These are phyloP conservation scores for Clavispora santaluciae DNA, from an alignment of 805 yeast species.

Conservation along the genomic window DNA sequence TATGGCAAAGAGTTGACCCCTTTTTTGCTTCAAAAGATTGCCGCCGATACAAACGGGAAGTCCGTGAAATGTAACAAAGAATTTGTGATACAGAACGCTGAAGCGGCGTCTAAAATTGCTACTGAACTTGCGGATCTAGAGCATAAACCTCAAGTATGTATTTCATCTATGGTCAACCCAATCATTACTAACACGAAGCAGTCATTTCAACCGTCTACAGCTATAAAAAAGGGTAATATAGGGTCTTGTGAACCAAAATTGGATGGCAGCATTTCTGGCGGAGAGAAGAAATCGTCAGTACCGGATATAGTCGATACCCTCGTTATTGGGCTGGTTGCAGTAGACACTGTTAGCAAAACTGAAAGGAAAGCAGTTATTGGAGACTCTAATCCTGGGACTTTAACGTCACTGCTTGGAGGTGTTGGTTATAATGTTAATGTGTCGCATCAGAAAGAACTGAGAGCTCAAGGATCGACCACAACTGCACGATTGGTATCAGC, in stretches of 20 bases:
- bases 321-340: slow-evolving; percentile 72
- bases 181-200: slow-evolving; percentile 1
- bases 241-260: no score
- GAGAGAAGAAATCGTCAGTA: not conserved
- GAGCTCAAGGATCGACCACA: slow-evolving; percentile 9
- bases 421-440: slow-evolving; percentile 76
- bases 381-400: slow-evolving; percentile 73
- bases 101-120: slow-evolving; percentile 64
- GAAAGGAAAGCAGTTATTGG: slow-evolving; percentile 20
- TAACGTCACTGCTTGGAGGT: slow-evolving; percentile 65
- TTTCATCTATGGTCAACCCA: not conserved
- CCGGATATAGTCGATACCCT: slow-evolving; percentile 24
- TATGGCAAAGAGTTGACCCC: slow-evolving; percentile 79
- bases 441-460: slow-evolving; percentile 40
- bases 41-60: slow-evolving; percentile 62
- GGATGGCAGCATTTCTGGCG: not conserved
- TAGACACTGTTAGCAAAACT: slow-evolving; percentile 62
- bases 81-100: slow-evolving; percentile 75
- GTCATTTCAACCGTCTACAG: slow-evolving; percentile 3
- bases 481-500: slow-evolving; percentile 47
- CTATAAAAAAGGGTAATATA: not conserved
- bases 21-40: slow-evolving; percentile 60
- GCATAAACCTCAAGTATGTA: not conserved
- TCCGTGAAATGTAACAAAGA: slow-evolving; percentile 67
- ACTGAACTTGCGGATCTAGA: slow-evolving; percentile 38